Conservation (phyloP, 1,284 basidiomycete species). For the Tylopilus sp. region DNA sequence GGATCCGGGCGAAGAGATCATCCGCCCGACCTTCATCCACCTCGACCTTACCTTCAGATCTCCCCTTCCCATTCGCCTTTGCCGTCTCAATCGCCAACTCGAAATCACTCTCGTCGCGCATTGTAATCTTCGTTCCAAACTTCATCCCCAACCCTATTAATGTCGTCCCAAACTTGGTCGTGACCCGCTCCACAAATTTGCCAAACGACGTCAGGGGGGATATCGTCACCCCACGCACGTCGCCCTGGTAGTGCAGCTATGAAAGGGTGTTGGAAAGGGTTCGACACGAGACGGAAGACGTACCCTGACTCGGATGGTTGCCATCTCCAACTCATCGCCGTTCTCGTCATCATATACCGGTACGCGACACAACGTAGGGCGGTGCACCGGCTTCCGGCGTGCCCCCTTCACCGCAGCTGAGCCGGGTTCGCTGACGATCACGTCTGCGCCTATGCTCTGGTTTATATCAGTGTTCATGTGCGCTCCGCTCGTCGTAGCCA, state of each 20-base stretch:
- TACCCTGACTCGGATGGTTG: conserved; percentile 87
- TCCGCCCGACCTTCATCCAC: no score
- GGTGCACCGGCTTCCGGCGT: conserved; percentile 63
- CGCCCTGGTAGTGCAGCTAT: conserved; percentile 84
- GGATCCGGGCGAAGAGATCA: no score
- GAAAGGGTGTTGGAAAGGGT: conserved; percentile 1
- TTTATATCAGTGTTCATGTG: neutral
- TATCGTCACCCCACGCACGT: conserved; percentile 88
- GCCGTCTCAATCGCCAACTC: conserved; percentile 91
- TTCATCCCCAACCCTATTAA: conserved; percentile 68
- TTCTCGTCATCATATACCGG: conserved; percentile 77
- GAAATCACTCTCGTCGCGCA: conserved; percentile 87
- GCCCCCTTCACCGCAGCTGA: neutral
- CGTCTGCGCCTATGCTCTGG: neutral
- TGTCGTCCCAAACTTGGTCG: conserved; percentile 75
- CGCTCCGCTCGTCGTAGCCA: neutral
- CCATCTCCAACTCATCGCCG: conserved; percentile 78
- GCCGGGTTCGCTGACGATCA: neutral
- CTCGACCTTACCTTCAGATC: conserved; percentile 85
- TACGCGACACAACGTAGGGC: conserved; percentile 52
- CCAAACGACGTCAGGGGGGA: conserved; percentile 70
- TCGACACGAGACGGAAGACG: conserved; percentile 28
- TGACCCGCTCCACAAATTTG: conserved; percentile 81
- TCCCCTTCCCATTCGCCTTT: conserved; percentile 76
- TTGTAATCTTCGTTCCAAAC: conserved; percentile 82